Conservation (phyloP, 1,284 basidiomycete genomes). For the Tilletia indica region DNA sequence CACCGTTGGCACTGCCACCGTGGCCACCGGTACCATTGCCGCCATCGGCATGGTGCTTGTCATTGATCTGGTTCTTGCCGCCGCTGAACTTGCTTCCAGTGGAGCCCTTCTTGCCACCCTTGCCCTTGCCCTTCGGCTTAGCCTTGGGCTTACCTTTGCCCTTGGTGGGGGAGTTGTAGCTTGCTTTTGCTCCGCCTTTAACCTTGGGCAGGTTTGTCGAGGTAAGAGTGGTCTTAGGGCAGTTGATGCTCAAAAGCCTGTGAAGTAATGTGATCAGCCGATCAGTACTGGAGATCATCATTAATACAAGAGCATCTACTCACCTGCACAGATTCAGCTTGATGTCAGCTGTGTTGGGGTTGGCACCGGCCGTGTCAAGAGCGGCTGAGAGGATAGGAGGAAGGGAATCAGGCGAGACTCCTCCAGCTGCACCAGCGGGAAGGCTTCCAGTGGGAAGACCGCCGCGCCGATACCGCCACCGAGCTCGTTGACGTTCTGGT, state of each 20-base stretch:
- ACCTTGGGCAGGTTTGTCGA: not conserved
- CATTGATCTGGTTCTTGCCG: conserved; percentile 16
- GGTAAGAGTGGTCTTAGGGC: conserved; percentile 9
- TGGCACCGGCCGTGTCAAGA: not conserved
- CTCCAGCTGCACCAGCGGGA: not conserved
- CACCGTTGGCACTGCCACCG: conserved; percentile 25
- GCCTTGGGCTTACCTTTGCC: not conserved
- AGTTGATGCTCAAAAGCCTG: conserved; percentile 15
- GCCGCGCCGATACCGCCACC: not conserved
- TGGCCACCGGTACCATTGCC: conserved; percentile 24
- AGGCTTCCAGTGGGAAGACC: not conserved
- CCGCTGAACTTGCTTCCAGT: conserved; percentile 18
- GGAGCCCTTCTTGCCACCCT: not conserved
- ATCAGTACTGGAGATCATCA: not conserved
- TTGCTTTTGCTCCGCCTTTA: not conserved
- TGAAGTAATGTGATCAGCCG: not conserved
- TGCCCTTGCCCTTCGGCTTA: conserved; percentile 5
- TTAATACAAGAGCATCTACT: not conserved
- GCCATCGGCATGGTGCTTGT: conserved; percentile 7
- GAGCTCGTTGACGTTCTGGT: conserved; percentile 7
- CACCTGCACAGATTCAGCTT: conserved; percentile 15
- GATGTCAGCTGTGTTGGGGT: conserved; percentile 8
- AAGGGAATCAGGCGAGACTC: not conserved
- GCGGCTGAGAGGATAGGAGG: not conserved
- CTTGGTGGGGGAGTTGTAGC: not conserved